A percentile compares a stretch with the other conserved stretches of the same genome.
Conservation (phyloP, 805 yeast genomes). For the Kazachstania martiniae region DNA sequence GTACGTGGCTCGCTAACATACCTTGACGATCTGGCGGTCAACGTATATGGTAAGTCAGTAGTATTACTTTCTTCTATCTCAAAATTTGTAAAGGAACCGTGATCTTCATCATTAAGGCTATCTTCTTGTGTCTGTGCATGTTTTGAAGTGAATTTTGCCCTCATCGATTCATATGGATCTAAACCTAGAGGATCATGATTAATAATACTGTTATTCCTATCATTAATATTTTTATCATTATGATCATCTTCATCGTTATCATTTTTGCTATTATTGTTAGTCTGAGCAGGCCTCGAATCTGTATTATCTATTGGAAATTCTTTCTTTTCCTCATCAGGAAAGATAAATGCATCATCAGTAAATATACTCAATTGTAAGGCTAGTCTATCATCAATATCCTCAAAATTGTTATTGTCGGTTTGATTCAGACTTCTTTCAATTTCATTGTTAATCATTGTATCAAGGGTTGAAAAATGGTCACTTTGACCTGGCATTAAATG, state of each 20-base stretch:
- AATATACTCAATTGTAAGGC: slow-evolving; percentile 64
- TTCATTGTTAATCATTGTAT: neutral
- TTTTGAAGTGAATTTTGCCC: too few relatives aligned
- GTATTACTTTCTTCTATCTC: neutral
- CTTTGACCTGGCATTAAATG: slow-evolving; percentile 43
- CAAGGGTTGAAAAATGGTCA: neutral
- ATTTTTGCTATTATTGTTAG: too few relatives aligned
- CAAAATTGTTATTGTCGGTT: neutral
- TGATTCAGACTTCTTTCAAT: neutral
- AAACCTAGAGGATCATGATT: neutral
- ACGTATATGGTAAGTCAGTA: neutral
- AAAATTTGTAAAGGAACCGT: neutral
- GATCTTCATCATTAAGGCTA: neutral
- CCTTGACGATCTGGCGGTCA: too few relatives aligned
- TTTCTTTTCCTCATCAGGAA: slow-evolving; percentile 65
- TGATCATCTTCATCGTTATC: neutral
- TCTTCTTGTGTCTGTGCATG: neutral
- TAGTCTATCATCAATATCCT: slow-evolving; percentile 7
- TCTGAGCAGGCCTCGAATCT: too few relatives aligned
- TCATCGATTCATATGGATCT: too few relatives aligned
- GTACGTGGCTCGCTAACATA: too few relatives aligned
- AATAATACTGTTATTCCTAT: neutral
- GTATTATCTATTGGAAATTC: neutral
- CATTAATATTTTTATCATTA: neutral
- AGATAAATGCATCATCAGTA: slow-evolving; percentile 69